These are phyloP conservation scores for Termitomyces sp. DNA, from an alignment of 768 basidiomycete genomes.

Conservation along the genomic window DNA sequence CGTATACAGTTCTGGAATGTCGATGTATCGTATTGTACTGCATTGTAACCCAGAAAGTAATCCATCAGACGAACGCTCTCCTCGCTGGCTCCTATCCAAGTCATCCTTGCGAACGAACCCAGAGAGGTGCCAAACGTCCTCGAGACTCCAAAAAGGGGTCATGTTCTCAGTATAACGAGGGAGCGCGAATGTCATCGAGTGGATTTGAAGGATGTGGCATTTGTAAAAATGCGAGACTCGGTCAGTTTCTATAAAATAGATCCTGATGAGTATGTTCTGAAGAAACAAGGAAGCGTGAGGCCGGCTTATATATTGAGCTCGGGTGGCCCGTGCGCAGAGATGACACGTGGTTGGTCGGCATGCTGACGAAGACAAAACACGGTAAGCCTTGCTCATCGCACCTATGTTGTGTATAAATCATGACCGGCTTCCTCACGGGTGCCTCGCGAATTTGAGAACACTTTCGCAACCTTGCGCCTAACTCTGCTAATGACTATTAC, in stretches of 20 bases:
- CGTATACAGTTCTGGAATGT: too few relatives aligned
- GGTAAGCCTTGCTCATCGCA: too few relatives aligned
- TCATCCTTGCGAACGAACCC: slow-evolving; percentile 16
- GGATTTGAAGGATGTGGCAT: slow-evolving; percentile 59
- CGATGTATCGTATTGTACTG: too few relatives aligned
- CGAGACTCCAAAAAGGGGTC: slow-evolving; percentile 32
- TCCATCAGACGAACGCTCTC: slow-evolving; percentile 51
- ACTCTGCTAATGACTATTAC: neutral
- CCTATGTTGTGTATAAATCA: too few relatives aligned
- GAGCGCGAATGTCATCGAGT: slow-evolving; percentile 51
- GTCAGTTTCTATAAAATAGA: slow-evolving; percentile 71
- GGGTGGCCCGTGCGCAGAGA: slow-evolving; percentile 28
- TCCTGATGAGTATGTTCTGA: slow-evolving; percentile 70
- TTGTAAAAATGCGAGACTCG: slow-evolving; percentile 69
- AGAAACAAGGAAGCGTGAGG: slow-evolving; percentile 20
- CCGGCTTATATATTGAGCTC: slow-evolving; percentile 25
- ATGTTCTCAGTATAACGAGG: slow-evolving; percentile 60
- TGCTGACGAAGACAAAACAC: neutral
- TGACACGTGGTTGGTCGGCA: neutral
- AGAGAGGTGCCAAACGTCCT: slow-evolving; percentile 44
- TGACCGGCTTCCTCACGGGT: neutral
- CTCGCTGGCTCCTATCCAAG: slow-evolving; percentile 33
- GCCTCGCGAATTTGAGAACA: neutral
- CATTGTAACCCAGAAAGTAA: slow-evolving; percentile 9
- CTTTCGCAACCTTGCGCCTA: neutral